phyloP scores from a whole-genome alignment of 2,329 filamentous ascomycete species.

The Rhexocercosporidium sp. region DNA sequence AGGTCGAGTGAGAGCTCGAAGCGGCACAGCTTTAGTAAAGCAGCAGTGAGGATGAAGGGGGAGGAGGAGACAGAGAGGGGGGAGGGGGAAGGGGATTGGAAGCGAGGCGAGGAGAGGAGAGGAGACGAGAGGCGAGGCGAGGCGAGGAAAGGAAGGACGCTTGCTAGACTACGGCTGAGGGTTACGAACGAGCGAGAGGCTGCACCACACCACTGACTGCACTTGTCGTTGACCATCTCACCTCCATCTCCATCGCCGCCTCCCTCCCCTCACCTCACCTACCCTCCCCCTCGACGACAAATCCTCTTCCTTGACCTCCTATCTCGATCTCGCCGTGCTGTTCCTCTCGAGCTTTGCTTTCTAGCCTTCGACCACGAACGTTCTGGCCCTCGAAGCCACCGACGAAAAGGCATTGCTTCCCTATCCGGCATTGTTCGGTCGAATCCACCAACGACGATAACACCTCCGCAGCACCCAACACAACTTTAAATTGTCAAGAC shows the following conservation, averaged over 20 bases:
- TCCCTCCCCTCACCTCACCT: not conserved
- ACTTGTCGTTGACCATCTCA: not conserved
- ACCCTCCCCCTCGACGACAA: not conserved
- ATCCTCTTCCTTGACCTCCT: not conserved
- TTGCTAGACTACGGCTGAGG: too few relatives aligned
- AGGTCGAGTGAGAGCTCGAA: not conserved
- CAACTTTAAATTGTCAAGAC: slow-evolving; percentile 9
- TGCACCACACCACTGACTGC: too few relatives aligned
- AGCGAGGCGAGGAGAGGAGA: not conserved
- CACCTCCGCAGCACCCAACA: slow-evolving; percentile 19
- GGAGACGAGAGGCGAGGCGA: not conserved
- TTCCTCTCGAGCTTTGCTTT: not conserved
- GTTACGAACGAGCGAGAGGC: too few relatives aligned
- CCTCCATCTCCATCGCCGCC: not conserved
- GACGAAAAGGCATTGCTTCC: not conserved
- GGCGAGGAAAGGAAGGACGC: too few relatives aligned
- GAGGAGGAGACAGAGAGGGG: not conserved
- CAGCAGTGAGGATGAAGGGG: not conserved
- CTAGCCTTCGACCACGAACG: not conserved
- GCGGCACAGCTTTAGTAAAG: slow-evolving; percentile 7
- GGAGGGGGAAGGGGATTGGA: not conserved
- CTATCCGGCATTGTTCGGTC: slow-evolving; percentile 11
- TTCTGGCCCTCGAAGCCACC: not conserved
- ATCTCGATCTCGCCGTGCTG: not conserved
- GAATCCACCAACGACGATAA: slow-evolving; percentile 3